These are phyloP conservation scores for Cadophora luteo-olivacea DNA, from an alignment of 2,329 filamentous ascomycete species.

Conservation along the genomic window DNA sequence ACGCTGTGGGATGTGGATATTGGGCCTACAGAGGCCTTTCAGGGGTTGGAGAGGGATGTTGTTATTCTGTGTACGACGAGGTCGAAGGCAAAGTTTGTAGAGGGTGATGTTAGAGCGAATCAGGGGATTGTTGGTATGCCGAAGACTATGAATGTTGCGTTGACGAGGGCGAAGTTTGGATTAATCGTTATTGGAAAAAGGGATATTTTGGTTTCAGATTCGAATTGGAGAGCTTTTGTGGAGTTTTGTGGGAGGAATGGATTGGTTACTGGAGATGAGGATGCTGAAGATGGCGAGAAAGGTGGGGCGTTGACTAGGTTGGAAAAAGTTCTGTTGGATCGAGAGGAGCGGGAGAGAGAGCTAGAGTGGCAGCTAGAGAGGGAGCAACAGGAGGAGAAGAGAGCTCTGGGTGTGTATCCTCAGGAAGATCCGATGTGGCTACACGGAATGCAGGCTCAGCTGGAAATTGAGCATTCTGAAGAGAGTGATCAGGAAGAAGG, in stretches of 20 bases:
- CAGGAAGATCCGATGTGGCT: constrained; percentile 13
- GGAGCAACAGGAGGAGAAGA: neutral
- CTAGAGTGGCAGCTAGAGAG: neutral
- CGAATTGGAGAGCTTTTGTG: constrained; percentile 30
- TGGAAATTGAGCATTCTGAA: neutral
- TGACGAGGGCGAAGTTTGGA: constrained; percentile 34
- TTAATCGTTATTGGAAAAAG: constrained; percentile 33
- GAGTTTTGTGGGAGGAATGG: constrained; percentile 31
- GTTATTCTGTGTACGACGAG: constrained; percentile 35
- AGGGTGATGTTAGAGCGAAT: constrained; percentile 25
- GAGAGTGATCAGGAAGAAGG: neutral
- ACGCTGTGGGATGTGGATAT: constrained; percentile 30
- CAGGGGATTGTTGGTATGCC: constrained; percentile 32
- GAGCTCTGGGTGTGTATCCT: neutral
- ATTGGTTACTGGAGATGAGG: constrained; percentile 19
- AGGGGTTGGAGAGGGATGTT: constrained; percentile 31
- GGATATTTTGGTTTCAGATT: constrained; percentile 24
- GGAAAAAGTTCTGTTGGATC: constrained; percentile 12
- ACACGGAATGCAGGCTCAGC: neutral
- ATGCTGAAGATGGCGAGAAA: neutral
- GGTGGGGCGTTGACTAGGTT: neutral
- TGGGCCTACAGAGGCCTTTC: constrained; percentile 33
- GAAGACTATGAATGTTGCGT: constrained; percentile 33
- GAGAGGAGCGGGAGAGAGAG: neutral
- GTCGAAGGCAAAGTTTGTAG: constrained; percentile 27